Evolutionary conservation across 2,329 filamentous ascomycete genomes (phyloP).

Genomic region (Biscogniauxia marginata): DNA sequence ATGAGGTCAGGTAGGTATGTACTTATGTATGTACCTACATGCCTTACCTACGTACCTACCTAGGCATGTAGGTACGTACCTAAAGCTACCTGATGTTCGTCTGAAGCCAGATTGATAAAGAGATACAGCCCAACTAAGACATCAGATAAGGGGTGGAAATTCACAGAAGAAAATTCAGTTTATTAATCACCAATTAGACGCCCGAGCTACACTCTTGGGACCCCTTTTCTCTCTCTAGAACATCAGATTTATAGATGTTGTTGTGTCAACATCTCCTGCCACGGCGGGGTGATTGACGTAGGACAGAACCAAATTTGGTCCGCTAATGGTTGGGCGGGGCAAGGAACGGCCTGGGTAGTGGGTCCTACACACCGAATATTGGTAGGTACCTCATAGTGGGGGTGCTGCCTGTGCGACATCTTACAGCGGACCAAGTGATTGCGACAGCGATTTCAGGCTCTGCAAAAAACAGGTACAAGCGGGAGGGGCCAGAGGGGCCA

Average conservation of each 20-base stretch:
- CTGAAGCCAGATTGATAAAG: background rate
- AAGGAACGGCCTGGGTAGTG: too few relatives aligned
- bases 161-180: background rate
- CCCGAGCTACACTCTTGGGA: background rate
- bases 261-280: constrained; percentile 6
- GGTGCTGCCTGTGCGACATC: background rate
- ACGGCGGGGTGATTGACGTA: constrained; percentile 25
- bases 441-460: background rate
- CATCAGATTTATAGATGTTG: background rate
- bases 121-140: too few relatives aligned
- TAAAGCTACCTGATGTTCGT: background rate
- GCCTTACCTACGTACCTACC: background rate
- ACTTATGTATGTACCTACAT: background rate
- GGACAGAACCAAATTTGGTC: constrained; percentile 12
- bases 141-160: background rate
- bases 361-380: too few relatives aligned
- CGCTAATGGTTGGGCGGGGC: constrained; percentile 5
- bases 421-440: background rate
- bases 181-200: constrained; percentile 2
- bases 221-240: background rate
- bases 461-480: too few relatives aligned
- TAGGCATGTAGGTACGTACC: too few relatives aligned
- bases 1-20: background rate
- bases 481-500: background rate
- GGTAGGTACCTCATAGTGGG: background rate